Conservation (phyloP, 2,329 filamentous ascomycete genomes). For the Pseudogymnoascus sp. region DNA sequence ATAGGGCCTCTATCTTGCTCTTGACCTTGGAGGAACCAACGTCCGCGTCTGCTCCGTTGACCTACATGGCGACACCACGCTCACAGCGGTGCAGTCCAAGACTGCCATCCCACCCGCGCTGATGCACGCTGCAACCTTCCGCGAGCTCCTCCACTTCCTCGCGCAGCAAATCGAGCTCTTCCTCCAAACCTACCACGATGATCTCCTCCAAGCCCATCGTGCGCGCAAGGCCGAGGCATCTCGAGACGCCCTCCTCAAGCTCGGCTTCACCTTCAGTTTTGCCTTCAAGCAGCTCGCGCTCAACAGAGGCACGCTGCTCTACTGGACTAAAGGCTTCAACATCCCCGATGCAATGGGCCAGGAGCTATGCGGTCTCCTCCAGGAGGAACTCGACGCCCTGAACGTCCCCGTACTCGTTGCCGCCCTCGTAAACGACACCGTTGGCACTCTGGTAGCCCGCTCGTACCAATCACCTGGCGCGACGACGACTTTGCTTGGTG, state of each 20-base stretch:
- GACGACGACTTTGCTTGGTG: constrained; percentile 79
- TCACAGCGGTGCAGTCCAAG: constrained; percentile 88
- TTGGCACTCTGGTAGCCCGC: constrained; percentile 94
- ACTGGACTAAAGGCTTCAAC: constrained; percentile 98
- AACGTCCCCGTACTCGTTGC: constrained; percentile 87
- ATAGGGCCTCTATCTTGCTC: constrained; percentile 82
- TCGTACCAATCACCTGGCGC: constrained; percentile 90
- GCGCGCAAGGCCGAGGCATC: constrained; percentile 55
- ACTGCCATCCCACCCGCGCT: constrained; percentile 81
- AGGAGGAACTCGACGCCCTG: constrained; percentile 80
- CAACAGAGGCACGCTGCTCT: constrained; percentile 87
- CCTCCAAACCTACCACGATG: constrained; percentile 75
- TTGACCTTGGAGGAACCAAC: constrained; percentile 97
- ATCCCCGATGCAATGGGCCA: constrained; percentile 91
- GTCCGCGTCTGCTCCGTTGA: constrained; percentile 95
- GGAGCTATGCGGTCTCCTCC: constrained; percentile 86
- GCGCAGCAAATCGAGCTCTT: constrained; percentile 89
- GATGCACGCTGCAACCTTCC: constrained; percentile 80
- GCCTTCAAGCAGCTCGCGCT: constrained; percentile 90
- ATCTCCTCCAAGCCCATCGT: constrained; percentile 69
- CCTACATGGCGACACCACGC: constrained; percentile 89
- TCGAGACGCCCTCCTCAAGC: constrained; percentile 71
- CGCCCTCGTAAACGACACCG: constrained; percentile 93
- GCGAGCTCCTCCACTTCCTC: constrained; percentile 85
- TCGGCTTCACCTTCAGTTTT: constrained; percentile 99